Base-by-base conservation (phyloP, 768 basidiomycete genomes). In the Ramaria sp. region DNA sequence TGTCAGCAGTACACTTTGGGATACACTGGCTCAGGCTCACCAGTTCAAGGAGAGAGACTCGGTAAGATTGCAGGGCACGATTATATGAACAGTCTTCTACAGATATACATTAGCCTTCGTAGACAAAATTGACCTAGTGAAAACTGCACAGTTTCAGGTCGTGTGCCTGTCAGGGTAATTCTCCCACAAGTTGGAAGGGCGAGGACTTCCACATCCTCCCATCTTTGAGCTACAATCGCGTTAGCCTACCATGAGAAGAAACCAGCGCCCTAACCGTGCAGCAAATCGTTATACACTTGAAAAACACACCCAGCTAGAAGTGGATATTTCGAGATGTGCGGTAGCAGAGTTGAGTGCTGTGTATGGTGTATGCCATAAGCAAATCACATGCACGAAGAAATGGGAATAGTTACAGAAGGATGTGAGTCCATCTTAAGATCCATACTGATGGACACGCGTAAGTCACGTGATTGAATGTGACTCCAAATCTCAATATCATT, bases 201-300 rank as follows among this genome's bases (percentile, higher is more conserved):
- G 24, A 86, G 61, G 1, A 88, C 69, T 61, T 81, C 71, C 1
- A 89, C 69, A 47, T 84, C 75, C 7, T 69, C 71, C 88, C 88
- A 91, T 69, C 80, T 74, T 63, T 91, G 88, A 7, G 81, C 88
- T 90, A 39, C 13, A 24, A 9, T 51, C 20, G 20, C 50, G 51
- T 7, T 39, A 11, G 31, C 22, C 24, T 43, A 9, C 31, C 15
- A 34, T 59, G 51, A 59, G 33, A 60, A 37, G 54, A 39, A 24
- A 43, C 46, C 59, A 20, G 42, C 17, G 33, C 19, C 59, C 69
- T 53, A 52, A 85, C 88, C 79, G 20, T 80, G 78, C 6, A 78
- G 67, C 31, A 90, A 68, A 58, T 91, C 87, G 65, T 89, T 89
- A 70, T 84, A 88, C 1, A 82, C 75, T 67, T 89, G 87, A 65